Evolutionary conservation across 2,329 filamentous ascomycete species (phyloP).

Genomic region (Botryotinia calthae): DNA sequence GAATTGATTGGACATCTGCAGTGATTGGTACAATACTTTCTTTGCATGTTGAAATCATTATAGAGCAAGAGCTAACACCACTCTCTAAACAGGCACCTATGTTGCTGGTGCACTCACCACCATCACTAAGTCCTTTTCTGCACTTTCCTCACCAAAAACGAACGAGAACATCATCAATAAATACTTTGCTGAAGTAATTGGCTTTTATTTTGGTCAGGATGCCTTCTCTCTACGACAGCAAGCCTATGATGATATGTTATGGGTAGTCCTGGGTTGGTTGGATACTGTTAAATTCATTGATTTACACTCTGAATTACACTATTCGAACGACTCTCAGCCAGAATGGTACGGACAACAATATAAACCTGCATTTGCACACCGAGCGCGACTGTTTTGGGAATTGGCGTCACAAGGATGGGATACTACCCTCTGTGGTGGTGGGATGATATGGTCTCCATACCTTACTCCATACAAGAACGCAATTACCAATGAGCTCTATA

Average conservation of each 20-base stretch:
- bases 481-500: slow-evolving; percentile 89
- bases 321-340: slow-evolving; percentile 43
- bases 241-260: slow-evolving; percentile 92
- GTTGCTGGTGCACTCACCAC: slow-evolving; percentile 70
- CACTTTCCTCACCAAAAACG: slow-evolving; percentile 36
- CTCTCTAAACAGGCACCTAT: slow-evolving; percentile 57
- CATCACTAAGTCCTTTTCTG: slow-evolving; percentile 60
- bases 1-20: slow-evolving; percentile 93
- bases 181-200: slow-evolving; percentile 73
- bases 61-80: neutral
- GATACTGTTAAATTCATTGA: slow-evolving; percentile 75
- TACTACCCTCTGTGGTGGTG: slow-evolving; percentile 73
- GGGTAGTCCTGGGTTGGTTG: slow-evolving; percentile 91
- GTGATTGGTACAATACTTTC: slow-evolving; percentile 50
- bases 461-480: slow-evolving; percentile 89
- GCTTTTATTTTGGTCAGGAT: slow-evolving; percentile 86
- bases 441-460: slow-evolving; percentile 87
- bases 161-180: slow-evolving; percentile 77
- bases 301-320: slow-evolving; percentile 64
- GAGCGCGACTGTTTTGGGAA: slow-evolving; percentile 82
- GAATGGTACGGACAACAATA: slow-evolving; percentile 77
- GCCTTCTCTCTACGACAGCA: slow-evolving; percentile 69
- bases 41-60: neutral
- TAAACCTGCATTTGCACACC: slow-evolving; percentile 73
- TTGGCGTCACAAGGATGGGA: slow-evolving; percentile 80